phyloP scores from a whole-genome alignment of 2,329 filamentous ascomycete species.

The Paracoccidioides lutzii region DNA sequence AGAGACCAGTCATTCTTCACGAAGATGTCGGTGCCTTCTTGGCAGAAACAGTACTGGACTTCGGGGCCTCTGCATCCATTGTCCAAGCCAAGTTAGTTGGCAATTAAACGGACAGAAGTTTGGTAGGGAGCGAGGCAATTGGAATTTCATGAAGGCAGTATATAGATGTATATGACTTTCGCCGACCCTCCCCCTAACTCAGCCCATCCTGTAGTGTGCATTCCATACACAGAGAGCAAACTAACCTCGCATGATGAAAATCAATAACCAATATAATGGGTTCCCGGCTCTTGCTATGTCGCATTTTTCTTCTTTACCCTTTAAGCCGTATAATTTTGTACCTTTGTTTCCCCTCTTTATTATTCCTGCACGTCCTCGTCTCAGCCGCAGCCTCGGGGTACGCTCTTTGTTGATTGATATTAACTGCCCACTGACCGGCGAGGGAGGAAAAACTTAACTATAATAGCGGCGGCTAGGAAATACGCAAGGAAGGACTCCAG shows the following conservation, averaged over 20 bases:
- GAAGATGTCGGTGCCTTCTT: slow-evolving; percentile 65
- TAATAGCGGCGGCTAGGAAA: too few relatives aligned
- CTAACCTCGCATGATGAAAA: slow-evolving; percentile 60
- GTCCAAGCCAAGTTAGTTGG: neutral
- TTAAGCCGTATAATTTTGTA: neutral
- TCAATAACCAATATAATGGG: slow-evolving; percentile 69
- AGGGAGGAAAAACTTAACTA: too few relatives aligned
- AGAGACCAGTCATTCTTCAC: slow-evolving; percentile 78
- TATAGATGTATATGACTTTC: neutral
- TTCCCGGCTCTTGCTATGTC: slow-evolving; percentile 16
- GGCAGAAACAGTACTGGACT: slow-evolving; percentile 82
- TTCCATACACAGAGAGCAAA: slow-evolving; percentile 2
- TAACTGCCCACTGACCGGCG: too few relatives aligned
- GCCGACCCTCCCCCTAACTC: neutral
- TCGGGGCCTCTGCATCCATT: slow-evolving; percentile 57
- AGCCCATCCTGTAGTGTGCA: neutral
- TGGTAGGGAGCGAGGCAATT: neutral
- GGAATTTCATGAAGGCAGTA: neutral
- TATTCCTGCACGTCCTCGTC: neutral
- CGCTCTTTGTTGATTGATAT: neutral
- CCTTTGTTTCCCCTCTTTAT: neutral
- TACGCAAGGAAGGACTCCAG: too few relatives aligned
- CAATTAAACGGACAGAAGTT: neutral
- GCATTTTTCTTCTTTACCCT: neutral
- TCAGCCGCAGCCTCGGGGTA: neutral